Base-by-base conservation (phyloP, 768 basidiomycete genomes). In the Vararia minispora region DNA sequence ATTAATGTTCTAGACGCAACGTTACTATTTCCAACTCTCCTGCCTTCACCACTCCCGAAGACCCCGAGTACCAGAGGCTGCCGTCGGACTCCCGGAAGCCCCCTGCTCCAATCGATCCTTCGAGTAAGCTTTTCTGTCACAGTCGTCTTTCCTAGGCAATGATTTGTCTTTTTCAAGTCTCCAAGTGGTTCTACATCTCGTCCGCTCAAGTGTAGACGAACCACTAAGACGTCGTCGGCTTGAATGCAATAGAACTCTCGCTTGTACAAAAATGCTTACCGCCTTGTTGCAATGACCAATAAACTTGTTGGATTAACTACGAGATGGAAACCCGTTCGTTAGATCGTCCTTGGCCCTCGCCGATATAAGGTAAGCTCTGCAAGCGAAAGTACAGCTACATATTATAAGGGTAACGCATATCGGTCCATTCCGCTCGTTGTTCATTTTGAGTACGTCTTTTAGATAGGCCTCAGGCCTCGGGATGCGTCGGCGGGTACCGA, bases 121-220 rank as follows among this genome's bases (percentile, higher is more conserved):
- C 90, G 39, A 80, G 91, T 91, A 54, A 58, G 79, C 62, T 5
- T 7, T 22, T 32, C n/a, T 35, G 33, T 35, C 8, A 33, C 13
- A 14, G 39, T 14, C 7, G 13, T 33, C 6, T 18, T 25, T 12
- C 8, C 12, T 22, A 43, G 24, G 43, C 21, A 43, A 24, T 17
- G 35, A 36, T 26, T 35, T 28, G 24, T 33, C 4, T 20, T 39
- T 28, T 2, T 16, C 17, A 46, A 87, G 86, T 89, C 50, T 86
- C 78, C 47, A 89, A 88, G 57, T 89, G 86, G 87, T 90, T 90
- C 76, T 86, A 89, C 63, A 91, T 91, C 53, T 86, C 88, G 16
- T 88, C 87, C 24, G 84, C 84, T 23, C 80, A 82, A 47, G 81
- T 88, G 43, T 88, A 54, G 40, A 50, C 33, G 23, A 23, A 14